These are phyloP conservation scores for Quercus robur DNA, from an alignment of 306 rosid species.

Conservation along the genomic window DNA sequence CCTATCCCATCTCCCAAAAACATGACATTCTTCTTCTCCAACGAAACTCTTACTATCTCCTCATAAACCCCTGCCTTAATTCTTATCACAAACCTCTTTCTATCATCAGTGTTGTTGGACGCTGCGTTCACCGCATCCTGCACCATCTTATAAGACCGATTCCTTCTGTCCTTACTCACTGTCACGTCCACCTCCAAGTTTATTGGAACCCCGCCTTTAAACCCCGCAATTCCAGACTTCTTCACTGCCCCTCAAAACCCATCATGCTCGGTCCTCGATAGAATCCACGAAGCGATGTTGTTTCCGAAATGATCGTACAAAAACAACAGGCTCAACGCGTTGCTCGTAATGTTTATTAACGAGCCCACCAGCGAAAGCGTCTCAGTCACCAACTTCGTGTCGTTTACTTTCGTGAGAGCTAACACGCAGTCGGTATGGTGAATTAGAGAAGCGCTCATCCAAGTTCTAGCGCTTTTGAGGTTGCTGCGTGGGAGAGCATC, in stretches of 20 bases:
- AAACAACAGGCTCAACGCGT: constrained; percentile 60
- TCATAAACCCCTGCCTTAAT: constrained; percentile 71
- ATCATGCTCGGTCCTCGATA: constrained; percentile 59
- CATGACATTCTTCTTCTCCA: constrained; percentile 64
- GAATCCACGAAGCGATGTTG: constrained; percentile 48
- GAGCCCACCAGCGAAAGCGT: constrained; percentile 56
- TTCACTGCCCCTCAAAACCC: constrained; percentile 58
- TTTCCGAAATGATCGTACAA: constrained; percentile 55
- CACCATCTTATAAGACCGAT: constrained; percentile 42
- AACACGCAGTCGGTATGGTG: constrained; percentile 80
- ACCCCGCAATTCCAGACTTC: not conserved
- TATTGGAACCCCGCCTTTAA: constrained; percentile 39
- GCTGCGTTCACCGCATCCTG: constrained; percentile 75
- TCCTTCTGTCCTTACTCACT: constrained; percentile 45
- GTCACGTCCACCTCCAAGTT: constrained; percentile 41
- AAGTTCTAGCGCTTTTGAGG: constrained; percentile 58
- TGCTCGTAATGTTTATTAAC: constrained; percentile 42
- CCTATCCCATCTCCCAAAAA: constrained; percentile 81
- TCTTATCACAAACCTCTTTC: constrained; percentile 50
- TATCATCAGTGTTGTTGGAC: constrained; percentile 26
- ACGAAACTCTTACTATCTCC: constrained; percentile 68
- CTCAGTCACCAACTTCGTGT: constrained; percentile 41
- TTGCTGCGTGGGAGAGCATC: constrained; percentile 38
- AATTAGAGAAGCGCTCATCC: constrained; percentile 64
- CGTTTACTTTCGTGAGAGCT: constrained; percentile 69